These are phyloP conservation scores for Collybia sordida DNA, from an alignment of 768 basidiomycete species.

Conservation along the genomic window DNA sequence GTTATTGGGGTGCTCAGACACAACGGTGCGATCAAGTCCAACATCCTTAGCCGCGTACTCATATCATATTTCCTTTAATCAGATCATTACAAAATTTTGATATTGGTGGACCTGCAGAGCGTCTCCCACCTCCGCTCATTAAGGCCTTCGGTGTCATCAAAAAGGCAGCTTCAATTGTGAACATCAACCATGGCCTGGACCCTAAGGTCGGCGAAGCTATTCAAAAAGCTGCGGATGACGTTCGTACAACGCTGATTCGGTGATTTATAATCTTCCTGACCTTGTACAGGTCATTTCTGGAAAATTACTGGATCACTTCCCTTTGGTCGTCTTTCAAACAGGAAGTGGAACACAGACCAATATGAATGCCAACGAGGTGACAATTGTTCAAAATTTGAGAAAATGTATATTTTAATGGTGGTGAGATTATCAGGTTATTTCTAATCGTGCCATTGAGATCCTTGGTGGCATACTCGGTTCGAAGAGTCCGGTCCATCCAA, in stretches of 20 bases:
- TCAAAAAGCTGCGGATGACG: constrained; percentile 92
- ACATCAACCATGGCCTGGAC: constrained; percentile 88
- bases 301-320: constrained; percentile 93
- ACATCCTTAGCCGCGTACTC: background rate
- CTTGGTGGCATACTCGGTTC: constrained; percentile 94
- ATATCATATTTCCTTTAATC: background rate
- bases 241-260: constrained; percentile 28
- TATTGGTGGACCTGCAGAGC: constrained; percentile 92
- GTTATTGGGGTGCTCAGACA: constrained; percentile 99
- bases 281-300: constrained; percentile 85
- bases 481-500: constrained; percentile 97
- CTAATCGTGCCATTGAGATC: constrained; percentile 96
- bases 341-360: constrained; percentile 99
- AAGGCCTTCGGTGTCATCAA: constrained; percentile 98
- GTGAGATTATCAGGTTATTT: constrained; percentile 72
- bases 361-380: constrained; percentile 97
- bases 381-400: background rate
- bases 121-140: constrained; percentile 93
- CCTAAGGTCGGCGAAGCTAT: constrained; percentile 86
- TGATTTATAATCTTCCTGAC: background rate
- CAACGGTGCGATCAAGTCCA: constrained; percentile 60
- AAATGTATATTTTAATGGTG: background rate
- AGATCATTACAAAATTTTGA: constrained; percentile 96
- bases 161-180: constrained; percentile 93
- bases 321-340: constrained; percentile 98